Percentiles rank a stretch among this genome's conserved stretches.
Evolutionary conservation across 108 stramenopile species (phyloP).

Genomic region (Cyclostephanos tholiformis): DNA sequence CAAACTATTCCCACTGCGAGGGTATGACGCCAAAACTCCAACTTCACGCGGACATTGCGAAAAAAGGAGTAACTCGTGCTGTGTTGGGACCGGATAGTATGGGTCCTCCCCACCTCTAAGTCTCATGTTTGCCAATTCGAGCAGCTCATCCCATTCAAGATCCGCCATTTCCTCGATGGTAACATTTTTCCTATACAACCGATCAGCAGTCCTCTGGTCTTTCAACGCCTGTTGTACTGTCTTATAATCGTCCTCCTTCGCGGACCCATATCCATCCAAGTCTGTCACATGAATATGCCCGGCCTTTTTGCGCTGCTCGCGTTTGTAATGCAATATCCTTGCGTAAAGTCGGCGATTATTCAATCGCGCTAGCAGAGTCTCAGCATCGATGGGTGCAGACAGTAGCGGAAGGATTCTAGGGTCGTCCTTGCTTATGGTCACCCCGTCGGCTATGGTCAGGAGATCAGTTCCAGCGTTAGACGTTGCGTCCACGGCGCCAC

Average conservation of each 20-base stretch:
- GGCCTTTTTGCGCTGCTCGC: slow-evolving; percentile 8
- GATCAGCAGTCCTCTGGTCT: slow-evolving; percentile 24
- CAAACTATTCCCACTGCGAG: slow-evolving; percentile 80
- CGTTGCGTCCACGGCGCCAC: background rate
- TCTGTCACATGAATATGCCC: background rate
- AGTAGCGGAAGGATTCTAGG: slow-evolving; percentile 28
- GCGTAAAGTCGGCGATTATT: slow-evolving; percentile 47
- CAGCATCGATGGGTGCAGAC: slow-evolving; percentile 31
- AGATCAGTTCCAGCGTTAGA: background rate
- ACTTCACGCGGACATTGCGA: slow-evolving; percentile 64
- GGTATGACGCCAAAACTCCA: slow-evolving; percentile 80
- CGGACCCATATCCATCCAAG: background rate
- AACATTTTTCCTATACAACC: slow-evolving; percentile 44
- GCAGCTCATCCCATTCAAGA: slow-evolving; percentile 58
- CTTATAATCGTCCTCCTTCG: slow-evolving; percentile 1
- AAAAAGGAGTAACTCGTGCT: slow-evolving; percentile 62
- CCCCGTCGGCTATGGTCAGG: slow-evolving; percentile 22
- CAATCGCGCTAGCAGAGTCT: slow-evolving; percentile 39
- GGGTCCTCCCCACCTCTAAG: slow-evolving; percentile 11
- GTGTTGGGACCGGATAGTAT: slow-evolving; percentile 46
- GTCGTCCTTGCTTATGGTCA: slow-evolving; percentile 9
- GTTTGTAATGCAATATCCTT: slow-evolving; percentile 26
- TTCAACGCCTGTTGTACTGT: slow-evolving; percentile 1
- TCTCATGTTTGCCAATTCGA: slow-evolving; percentile 24
- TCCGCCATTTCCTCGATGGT: slow-evolving; percentile 57